Evolutionary conservation across 352 stramenopile genomes (phyloP).

Genomic region (Blastocystis hominis): DNA sequence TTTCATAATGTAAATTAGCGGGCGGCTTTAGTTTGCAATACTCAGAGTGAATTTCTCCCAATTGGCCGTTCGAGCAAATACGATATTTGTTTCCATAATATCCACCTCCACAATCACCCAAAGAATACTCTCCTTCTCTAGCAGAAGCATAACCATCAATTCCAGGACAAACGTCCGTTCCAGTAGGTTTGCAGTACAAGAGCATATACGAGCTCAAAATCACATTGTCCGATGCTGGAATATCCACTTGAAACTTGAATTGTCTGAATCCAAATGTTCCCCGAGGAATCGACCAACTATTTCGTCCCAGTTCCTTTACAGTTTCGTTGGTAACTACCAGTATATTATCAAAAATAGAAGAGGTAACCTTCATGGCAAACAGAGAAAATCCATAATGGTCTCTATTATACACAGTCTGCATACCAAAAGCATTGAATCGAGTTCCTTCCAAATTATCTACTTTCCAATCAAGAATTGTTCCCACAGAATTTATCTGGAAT

Average conservation of each 20-base stretch:
- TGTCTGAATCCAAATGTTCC: background rate
- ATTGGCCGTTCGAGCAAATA: background rate
- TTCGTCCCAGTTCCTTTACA: background rate
- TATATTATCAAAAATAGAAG: no score
- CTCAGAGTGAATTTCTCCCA: background rate
- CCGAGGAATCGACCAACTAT: background rate
- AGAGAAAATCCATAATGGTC: no score
- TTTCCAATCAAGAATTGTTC: background rate
- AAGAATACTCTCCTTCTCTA: background rate
- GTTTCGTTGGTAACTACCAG: background rate
- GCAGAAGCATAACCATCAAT: background rate
- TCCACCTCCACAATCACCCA: background rate
- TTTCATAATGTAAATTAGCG: background rate
- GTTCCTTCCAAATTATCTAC: background rate
- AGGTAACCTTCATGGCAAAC: no score
- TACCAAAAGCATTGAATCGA: background rate
- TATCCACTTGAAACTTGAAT: background rate
- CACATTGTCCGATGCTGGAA: background rate
- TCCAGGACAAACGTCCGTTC: background rate
- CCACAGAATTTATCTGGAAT: background rate
- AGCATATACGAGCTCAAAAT: background rate
- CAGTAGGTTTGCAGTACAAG: background rate
- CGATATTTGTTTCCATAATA: background rate
- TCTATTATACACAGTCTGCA: background rate
- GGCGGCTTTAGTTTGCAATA: background rate